Evolutionary conservation across 257 asterid species (phyloP).

Genomic region (Nicotiana otophora): DNA sequence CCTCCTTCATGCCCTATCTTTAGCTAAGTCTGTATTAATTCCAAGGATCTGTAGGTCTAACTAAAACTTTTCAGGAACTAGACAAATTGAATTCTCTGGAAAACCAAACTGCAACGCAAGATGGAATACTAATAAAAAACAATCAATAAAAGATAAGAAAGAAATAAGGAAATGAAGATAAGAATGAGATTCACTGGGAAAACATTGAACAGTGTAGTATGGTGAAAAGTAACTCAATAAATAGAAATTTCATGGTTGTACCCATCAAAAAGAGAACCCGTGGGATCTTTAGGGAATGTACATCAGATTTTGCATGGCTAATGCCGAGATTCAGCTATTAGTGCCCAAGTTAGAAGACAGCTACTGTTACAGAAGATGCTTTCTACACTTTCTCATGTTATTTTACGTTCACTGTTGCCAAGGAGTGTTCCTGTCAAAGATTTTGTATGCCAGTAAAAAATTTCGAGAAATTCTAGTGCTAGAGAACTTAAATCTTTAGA

Average conservation of each 20-base stretch:
- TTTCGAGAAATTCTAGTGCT: neutral
- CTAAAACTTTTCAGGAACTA: too few relatives aligned
- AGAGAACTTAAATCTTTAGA: neutral
- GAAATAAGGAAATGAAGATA: too few relatives aligned
- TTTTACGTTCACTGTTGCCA: neutral
- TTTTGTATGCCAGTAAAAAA: neutral
- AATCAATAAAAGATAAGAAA: too few relatives aligned
- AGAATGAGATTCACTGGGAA: too few relatives aligned
- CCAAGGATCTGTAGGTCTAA: too few relatives aligned
- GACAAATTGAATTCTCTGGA: too few relatives aligned
- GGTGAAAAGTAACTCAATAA: neutral
- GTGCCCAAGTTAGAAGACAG: neutral
- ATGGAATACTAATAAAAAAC: too few relatives aligned
- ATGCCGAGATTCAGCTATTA: neutral
- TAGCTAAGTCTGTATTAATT: too few relatives aligned
- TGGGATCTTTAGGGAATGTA: neutral
- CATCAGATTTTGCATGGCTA: neutral
- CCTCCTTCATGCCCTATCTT: too few relatives aligned
- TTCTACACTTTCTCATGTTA: neutral
- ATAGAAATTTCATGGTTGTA: neutral
- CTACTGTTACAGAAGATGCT: neutral
- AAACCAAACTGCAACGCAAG: too few relatives aligned
- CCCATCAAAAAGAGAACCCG: neutral
- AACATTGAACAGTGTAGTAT: too few relatives aligned
- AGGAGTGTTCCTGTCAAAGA: neutral